Conservation (phyloP, 129 eudicot species). For the Deinandra increscens region DNA sequence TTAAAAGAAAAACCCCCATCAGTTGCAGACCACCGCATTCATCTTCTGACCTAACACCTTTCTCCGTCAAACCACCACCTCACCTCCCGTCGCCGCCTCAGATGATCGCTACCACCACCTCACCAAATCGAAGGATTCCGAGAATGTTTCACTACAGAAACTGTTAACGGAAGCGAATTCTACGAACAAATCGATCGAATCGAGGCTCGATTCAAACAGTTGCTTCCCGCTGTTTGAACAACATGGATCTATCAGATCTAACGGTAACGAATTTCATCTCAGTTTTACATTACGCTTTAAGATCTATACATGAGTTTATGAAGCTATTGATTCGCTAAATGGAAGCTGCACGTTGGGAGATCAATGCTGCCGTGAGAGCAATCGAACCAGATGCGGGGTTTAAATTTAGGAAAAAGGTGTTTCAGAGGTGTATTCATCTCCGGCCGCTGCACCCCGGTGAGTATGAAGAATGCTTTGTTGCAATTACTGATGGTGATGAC, state of each 20-base stretch:
- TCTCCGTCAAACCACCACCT: too few relatives aligned
- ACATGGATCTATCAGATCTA: constrained; percentile 30
- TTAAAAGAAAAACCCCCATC: too few relatives aligned
- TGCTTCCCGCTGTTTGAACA: constrained; percentile 48
- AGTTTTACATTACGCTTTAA: constrained; percentile 47
- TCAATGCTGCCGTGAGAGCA: constrained; percentile 54
- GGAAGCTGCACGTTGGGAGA: constrained; percentile 59
- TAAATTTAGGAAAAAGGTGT: too few relatives aligned
- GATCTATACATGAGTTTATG: constrained; percentile 61
- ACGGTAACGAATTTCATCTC: constrained; percentile 45
- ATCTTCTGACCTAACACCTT: too few relatives aligned
- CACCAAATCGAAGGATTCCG: constrained; percentile 38
- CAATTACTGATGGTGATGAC: too few relatives aligned
- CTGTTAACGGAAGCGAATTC: constrained; percentile 21
- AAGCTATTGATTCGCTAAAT: constrained; percentile 57
- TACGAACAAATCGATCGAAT: constrained; percentile 42
- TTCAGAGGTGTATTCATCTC: too few relatives aligned
- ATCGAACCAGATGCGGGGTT: constrained; percentile 34
- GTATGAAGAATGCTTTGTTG: too few relatives aligned
- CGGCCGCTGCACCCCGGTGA: too few relatives aligned
- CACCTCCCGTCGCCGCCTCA: too few relatives aligned
- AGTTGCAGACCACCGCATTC: too few relatives aligned
- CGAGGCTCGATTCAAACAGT: constrained; percentile 51
- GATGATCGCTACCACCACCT: too few relatives aligned
- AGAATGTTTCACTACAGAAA: constrained; percentile 24